A percentile compares a stretch with the other conserved stretches of the same genome.
Conservation (phyloP, 2,329 filamentous ascomycete species). For the Polytolypa hystricis region DNA sequence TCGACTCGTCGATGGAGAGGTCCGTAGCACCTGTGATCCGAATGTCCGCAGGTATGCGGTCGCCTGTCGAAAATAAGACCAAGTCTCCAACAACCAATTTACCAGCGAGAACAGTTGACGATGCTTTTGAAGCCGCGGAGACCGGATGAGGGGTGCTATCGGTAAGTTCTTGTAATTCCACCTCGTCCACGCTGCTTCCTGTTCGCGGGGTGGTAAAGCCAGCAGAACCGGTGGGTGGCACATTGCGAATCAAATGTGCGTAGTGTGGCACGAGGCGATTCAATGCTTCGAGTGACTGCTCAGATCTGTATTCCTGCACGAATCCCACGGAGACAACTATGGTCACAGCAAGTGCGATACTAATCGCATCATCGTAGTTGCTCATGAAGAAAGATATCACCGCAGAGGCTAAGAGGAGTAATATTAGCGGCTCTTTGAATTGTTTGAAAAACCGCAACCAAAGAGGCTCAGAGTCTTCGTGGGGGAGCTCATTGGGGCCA, state of each 20-base stretch:
- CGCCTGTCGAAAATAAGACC: conserved; percentile 87
- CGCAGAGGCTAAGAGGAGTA: conserved; percentile 82
- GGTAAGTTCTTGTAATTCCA: conserved; percentile 41
- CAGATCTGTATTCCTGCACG: conserved; percentile 92
- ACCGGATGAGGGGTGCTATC: conserved; percentile 40
- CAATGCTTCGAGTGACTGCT: conserved; percentile 91
- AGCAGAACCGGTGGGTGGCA: conserved; percentile 17
- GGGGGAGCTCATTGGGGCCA: conserved; percentile 88
- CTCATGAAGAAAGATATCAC: conserved; percentile 80
- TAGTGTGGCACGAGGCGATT: conserved; percentile 91
- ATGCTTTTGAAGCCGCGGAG: conserved; percentile 59
- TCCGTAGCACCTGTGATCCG: conserved; percentile 85
- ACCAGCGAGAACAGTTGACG: conserved; percentile 73
- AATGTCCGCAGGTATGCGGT: conserved; percentile 92
- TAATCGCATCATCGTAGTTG: conserved; percentile 89
- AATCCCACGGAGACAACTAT: conserved; percentile 96
- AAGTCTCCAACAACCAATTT: conserved; percentile 87
- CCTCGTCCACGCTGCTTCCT: conserved; percentile 24
- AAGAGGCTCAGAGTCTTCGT: conserved; percentile 83
- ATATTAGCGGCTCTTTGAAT: conserved; percentile 89
- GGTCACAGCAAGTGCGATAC: conserved; percentile 89
- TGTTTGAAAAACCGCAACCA: conserved; percentile 95
- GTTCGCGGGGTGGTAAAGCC: conserved; percentile 16
- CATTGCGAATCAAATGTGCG: conserved; percentile 76
- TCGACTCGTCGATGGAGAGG: conserved; percentile 90